Percentiles rank a stretch among this genome's conserved stretches.
phyloP scores from a whole-genome alignment of 495 filamentous ascomycete species.

The Penicillium fimorum region DNA sequence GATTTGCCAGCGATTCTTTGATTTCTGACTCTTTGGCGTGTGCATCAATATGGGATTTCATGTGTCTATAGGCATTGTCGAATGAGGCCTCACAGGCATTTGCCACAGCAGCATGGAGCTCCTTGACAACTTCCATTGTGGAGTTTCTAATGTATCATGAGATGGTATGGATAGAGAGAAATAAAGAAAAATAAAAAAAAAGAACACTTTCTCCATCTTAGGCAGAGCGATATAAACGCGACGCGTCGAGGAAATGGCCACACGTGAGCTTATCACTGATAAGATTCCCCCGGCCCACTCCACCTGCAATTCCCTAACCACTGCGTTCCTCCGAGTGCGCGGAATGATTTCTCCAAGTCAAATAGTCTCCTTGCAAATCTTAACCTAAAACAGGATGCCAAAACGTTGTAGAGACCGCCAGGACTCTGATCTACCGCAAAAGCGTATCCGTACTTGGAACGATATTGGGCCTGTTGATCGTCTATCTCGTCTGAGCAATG shows the following conservation, averaged over 20 bases:
- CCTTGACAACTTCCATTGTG: slow-evolving; percentile 41
- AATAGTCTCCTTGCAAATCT: background rate
- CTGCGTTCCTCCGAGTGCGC: background rate
- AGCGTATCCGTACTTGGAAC: slow-evolving; percentile 29
- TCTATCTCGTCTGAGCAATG: slow-evolving; percentile 73
- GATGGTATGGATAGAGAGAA: background rate
- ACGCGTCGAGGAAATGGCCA: slow-evolving; percentile 10
- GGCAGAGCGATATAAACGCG: slow-evolving; percentile 8
- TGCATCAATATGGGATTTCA: slow-evolving; percentile 31
- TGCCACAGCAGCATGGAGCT: slow-evolving; percentile 35
- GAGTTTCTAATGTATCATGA: background rate
- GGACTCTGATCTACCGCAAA: slow-evolving; percentile 27
- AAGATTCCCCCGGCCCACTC: background rate
- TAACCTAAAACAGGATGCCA: slow-evolving; percentile 34
- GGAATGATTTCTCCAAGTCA: background rate
- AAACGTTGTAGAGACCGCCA: slow-evolving; percentile 41
- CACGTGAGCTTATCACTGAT: slow-evolving; percentile 12
- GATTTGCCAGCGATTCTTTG: slow-evolving; percentile 21
- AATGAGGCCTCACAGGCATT: slow-evolving; percentile 33
- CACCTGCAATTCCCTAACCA: background rate
- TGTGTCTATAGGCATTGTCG: slow-evolving; percentile 29
- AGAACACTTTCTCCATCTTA: background rate
- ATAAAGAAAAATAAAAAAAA: background rate
- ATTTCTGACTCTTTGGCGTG: slow-evolving; percentile 23
- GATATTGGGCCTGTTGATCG: slow-evolving; percentile 32